Evolutionary conservation across 1,139 yeast genomes (phyloP).

Genomic region (Suhomyces maxii): DNA sequence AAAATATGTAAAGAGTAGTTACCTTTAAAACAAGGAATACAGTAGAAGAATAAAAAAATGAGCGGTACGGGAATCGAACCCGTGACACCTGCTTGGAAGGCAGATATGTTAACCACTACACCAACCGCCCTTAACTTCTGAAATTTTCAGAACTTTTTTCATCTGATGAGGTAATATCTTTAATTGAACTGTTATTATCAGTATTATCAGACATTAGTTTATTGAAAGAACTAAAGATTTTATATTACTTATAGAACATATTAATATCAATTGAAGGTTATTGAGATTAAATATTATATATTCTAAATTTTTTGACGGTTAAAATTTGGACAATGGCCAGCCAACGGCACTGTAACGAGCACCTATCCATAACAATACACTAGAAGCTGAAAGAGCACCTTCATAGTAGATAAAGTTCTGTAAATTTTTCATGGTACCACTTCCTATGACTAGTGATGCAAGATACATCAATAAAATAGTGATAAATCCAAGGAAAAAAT

Average conservation of each 20-base stretch:
- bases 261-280: not conserved
- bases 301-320: not conserved
- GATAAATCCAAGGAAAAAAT: constrained; percentile 28
- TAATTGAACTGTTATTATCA: too few species aligned
- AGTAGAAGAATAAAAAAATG: constrained; percentile 35
- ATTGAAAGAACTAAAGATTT: too few species aligned
- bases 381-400: constrained; percentile 24
- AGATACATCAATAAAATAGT: constrained; percentile 35
- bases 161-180: not conserved
- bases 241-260: too few species aligned
- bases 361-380: constrained; percentile 14
- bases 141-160: not conserved
- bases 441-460: constrained; percentile 32
- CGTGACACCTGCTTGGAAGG: constrained; percentile 83
- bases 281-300: too few species aligned
- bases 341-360: constrained; percentile 12
- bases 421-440: constrained; percentile 5
- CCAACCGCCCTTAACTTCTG: constrained; percentile 44
- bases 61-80: constrained; percentile 83
- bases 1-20: not conserved
- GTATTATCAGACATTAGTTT: too few species aligned
- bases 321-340: constrained; percentile 8
- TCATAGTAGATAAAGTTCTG: constrained; percentile 21
- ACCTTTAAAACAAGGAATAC: too few species aligned
- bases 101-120: constrained; percentile 56